Conservation (phyloP, 495 filamentous ascomycete species). For the Copromyces sp. region DNA sequence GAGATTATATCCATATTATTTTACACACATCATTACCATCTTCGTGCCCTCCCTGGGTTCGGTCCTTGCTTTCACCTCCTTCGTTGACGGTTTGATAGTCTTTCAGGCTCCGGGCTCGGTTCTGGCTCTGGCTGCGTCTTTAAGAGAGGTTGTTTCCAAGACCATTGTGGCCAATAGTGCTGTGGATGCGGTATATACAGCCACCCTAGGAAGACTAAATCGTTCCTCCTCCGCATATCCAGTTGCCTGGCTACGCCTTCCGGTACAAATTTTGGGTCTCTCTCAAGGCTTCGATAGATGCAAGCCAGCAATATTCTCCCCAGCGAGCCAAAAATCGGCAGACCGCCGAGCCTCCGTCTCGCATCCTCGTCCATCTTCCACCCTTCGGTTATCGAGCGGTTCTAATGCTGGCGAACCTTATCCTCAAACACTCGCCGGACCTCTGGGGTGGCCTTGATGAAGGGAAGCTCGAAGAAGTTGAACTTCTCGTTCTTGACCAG, state of each 20-base stretch:
- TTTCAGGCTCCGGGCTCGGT: neutral
- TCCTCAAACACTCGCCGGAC: constrained; percentile 35
- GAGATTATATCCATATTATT: neutral
- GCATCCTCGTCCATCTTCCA: neutral
- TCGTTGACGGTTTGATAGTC: neutral
- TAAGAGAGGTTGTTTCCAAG: neutral
- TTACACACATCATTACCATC: neutral
- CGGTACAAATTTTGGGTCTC: neutral
- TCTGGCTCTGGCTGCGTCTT: neutral
- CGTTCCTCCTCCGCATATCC: neutral
- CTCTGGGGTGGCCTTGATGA: constrained; percentile 80
- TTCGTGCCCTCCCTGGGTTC: neutral
- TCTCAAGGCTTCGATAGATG: neutral
- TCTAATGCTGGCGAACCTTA: neutral
- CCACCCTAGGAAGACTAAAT: neutral
- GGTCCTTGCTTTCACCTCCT: neutral
- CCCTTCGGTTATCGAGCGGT: neutral
- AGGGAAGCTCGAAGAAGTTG: constrained; percentile 84
- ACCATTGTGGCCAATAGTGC: neutral
- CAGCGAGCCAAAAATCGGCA: neutral
- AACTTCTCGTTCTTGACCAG: constrained; percentile 82
- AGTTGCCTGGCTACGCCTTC: neutral
- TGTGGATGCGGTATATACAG: neutral
- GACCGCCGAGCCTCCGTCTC: neutral
- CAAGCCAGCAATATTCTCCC: neutral